These are phyloP conservation scores for Carex scoparia DNA, from an alignment of 176 grass and related monocot genomes.

Conservation along the genomic window DNA sequence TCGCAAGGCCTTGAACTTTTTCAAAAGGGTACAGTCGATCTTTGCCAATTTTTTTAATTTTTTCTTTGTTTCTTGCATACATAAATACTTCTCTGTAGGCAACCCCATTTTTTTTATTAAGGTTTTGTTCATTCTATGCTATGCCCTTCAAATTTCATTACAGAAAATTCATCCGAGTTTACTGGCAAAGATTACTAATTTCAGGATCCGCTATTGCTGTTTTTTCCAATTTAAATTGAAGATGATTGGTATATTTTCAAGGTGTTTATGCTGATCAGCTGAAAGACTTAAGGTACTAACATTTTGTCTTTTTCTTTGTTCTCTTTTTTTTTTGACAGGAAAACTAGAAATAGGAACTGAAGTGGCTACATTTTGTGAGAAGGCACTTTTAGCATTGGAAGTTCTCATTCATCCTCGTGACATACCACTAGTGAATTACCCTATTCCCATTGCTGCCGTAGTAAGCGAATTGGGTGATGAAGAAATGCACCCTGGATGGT, in stretches of 20 bases:
- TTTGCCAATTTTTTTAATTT: neutral
- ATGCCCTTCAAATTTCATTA: conserved; percentile 6
- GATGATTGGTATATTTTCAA: neutral
- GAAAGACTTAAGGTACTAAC: neutral
- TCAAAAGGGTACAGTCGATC: conserved; percentile 50
- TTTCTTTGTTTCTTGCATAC: neutral
- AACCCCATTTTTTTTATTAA: neutral
- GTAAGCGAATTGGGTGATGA: conserved; percentile 32
- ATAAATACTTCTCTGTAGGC: neutral
- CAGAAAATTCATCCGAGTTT: neutral
- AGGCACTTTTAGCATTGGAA: conserved; percentile 66
- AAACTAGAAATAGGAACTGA: conserved; percentile 60
- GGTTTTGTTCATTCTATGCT: neutral
- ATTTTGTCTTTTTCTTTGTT: conserved; percentile 7
- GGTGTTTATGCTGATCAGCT: neutral
- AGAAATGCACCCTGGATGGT: conserved; percentile 50
- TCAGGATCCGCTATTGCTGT: neutral
- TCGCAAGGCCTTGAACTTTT: conserved; percentile 73
- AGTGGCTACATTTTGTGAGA: conserved; percentile 54
- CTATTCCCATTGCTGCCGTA: conserved; percentile 7
- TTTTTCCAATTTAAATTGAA: neutral
- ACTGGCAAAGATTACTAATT: neutral
- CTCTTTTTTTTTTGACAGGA: conserved; percentile 43
- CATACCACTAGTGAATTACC: conserved; percentile 39
- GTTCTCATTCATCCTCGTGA: conserved; percentile 78